These are phyloP conservation scores for Chytriomyces confervae DNA, from an alignment of 192 early-diverging fungal genomes.

Conservation along the genomic window DNA sequence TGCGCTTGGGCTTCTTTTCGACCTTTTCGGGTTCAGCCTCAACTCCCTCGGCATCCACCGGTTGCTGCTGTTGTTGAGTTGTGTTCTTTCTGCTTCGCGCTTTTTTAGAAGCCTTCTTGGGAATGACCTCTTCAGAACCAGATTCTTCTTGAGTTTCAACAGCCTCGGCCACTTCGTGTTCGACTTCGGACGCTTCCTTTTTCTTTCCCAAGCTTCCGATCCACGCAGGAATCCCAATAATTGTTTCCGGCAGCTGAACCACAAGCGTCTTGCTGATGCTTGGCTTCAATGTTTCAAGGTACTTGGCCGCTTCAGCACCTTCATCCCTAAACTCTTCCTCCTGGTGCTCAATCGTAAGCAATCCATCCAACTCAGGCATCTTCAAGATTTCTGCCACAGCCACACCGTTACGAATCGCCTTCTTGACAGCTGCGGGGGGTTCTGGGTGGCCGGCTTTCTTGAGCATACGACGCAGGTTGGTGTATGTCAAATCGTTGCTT, in stretches of 20 bases:
- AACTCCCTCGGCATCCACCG: constrained; percentile 7
- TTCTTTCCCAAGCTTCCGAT: constrained; percentile 1
- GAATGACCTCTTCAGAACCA: neutral
- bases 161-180: neutral
- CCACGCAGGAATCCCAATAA: neutral
- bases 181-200: neutral
- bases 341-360: constrained; percentile 7
- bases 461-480: constrained; percentile 34
- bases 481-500: constrained; percentile 24
- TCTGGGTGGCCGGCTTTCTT: constrained; percentile 35
- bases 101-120: neutral
- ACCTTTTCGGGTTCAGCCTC: constrained; percentile 1
- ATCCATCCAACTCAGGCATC: constrained; percentile 25
- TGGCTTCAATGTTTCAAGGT: constrained; percentile 30
- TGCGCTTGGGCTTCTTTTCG: neutral
- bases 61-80: neutral
- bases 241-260: constrained; percentile 26
- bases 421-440: constrained; percentile 31
- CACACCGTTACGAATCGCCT: constrained; percentile 28
- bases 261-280: constrained; percentile 34
- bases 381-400: constrained; percentile 41
- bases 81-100: neutral
- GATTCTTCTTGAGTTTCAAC: neutral
- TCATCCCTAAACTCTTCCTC: constrained; percentile 17
- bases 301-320: neutral